phyloP scores from a whole-genome alignment of 306 rosid genomes.

The Inga laurina region DNA sequence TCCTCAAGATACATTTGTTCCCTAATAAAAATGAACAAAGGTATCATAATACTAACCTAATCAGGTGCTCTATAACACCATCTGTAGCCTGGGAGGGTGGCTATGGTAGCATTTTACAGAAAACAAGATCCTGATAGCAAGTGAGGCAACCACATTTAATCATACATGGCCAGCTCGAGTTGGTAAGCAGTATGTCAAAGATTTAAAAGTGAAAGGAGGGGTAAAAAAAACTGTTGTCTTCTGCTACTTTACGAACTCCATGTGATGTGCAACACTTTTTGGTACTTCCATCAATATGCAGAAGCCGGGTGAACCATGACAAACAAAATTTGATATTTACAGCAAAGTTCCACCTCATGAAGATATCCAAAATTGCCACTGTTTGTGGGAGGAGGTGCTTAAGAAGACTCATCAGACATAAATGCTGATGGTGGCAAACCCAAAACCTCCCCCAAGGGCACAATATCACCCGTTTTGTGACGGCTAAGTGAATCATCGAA shows the following conservation, averaged over 20 bases:
- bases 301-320: conserved; percentile 34
- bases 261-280: conserved; percentile 13
- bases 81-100: conserved; percentile 40
- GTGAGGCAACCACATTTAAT: not conserved
- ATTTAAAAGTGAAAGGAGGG: not conserved
- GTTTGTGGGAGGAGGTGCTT: conserved; percentile 33
- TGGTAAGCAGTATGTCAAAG: conserved; percentile 17
- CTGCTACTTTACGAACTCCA: conserved; percentile 29
- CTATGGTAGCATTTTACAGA: conserved; percentile 29
- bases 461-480: conserved; percentile 36
- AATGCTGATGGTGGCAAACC: conserved; percentile 50
- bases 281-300: conserved; percentile 25
- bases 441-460: conserved; percentile 56
- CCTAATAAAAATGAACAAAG: conserved; percentile 60
- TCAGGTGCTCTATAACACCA: conserved; percentile 39
- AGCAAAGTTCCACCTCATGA: conserved; percentile 82
- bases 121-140: conserved; percentile 13
- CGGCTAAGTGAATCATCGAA: conserved; percentile 44
- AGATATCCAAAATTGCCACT: conserved; percentile 68
- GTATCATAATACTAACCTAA: conserved; percentile 53
- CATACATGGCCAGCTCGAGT: conserved; percentile 22
- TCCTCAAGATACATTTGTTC: conserved; percentile 36
- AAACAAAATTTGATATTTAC: conserved; percentile 87
- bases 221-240: conserved; percentile 11
- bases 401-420: conserved; percentile 45